Base-by-base conservation (phyloP, 2,329 filamentous ascomycete genomes). In the Claviceps africana region DNA sequence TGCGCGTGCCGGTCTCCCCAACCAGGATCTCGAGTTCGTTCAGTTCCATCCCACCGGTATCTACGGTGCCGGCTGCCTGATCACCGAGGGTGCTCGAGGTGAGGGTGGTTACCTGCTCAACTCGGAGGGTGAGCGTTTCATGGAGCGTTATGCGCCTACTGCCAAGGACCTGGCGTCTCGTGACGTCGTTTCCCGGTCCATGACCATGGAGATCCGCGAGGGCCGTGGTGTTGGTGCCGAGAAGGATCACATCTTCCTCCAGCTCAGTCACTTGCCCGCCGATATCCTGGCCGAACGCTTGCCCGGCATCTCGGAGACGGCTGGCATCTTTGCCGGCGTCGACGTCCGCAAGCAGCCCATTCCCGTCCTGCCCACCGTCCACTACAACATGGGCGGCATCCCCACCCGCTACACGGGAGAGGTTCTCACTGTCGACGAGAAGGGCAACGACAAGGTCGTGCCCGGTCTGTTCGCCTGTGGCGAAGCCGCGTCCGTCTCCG, bases 311-410 rank as follows among this genome's bases (percentile, higher is more conserved):
- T 96, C 91, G 40, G 93, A 98, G 78, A 98, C 93, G 35, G 93
- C 91, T 51, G 89, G 88, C 61, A 97, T 97, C 65, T 98, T 98
- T 72, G 80, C 91, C 55, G 91, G 93, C 73, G 90, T 98, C 62
- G 93, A 98, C 69, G 91, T 98, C 61, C 85, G 83, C 66, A 96
- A 95, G 77, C 87, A 96, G 73, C 91, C 91, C 59, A 97, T 97
- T 61, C 91, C 91, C 56, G 91, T 97, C 59, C 78, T 97, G 57
- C 91, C 91, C 54, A 97, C 91, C 45, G 91, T 96, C 60, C 90
- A 98, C 78, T 98, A 98, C 81, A 96, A 96, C 80, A 98, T 97
- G 93, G 91, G 91, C 72, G 91, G 93, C 79, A 96, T 98, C 61
- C 91, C 91, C 50, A 97, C 93, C 60, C 88, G 88, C 65, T 97